Percentiles rank a stretch among this genome's conserved stretches.
phyloP scores from a whole-genome alignment of 805 yeast genomes.

The Lachancea mirantina region DNA sequence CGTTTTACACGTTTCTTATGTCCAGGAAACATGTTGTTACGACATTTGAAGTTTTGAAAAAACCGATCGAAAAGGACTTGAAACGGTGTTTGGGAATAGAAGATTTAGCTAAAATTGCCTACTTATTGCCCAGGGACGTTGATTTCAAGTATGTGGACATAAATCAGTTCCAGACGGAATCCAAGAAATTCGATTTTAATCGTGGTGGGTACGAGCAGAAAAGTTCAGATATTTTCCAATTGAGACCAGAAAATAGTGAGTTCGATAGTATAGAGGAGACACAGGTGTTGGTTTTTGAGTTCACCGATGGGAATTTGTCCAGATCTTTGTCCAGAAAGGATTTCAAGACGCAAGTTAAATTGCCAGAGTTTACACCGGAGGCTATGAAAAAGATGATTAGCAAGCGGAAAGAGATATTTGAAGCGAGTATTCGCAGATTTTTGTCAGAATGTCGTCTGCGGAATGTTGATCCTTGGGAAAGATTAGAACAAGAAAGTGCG shows the following conservation, averaged over 20 bases:
- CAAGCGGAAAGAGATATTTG: slow-evolving; percentile 50
- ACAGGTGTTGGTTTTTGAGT: slow-evolving; percentile 66
- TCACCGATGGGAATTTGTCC: slow-evolving; percentile 56
- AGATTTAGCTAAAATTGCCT: slow-evolving; percentile 60
- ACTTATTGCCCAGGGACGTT: slow-evolving; percentile 61
- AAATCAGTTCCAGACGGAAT: slow-evolving; percentile 45
- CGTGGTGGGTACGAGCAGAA: slow-evolving; percentile 49
- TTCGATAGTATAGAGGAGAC: slow-evolving; percentile 31
- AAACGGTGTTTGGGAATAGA: slow-evolving; percentile 37
- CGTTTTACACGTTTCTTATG: slow-evolving; percentile 55
- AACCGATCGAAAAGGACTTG: slow-evolving; percentile 45
- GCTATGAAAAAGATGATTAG: slow-evolving; percentile 55
- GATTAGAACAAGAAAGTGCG: slow-evolving; percentile 33
- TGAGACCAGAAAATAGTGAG: slow-evolving; percentile 34
- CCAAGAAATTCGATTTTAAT: slow-evolving; percentile 32
- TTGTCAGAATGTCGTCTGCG: slow-evolving; percentile 24
- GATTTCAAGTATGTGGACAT: slow-evolving; percentile 73
- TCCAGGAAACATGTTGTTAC: slow-evolving; percentile 55
- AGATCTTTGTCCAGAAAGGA: slow-evolving; percentile 42
- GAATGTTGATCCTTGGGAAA: slow-evolving; percentile 36
- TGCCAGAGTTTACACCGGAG: slow-evolving; percentile 46
- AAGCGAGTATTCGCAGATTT: slow-evolving; percentile 33
- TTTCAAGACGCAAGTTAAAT: slow-evolving; percentile 38
- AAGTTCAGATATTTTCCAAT: slow-evolving; percentile 44
- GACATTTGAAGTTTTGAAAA: slow-evolving; percentile 45